A percentile compares a stretch with the other conserved stretches of the same genome.
phyloP scores from a whole-genome alignment of 2,329 filamentous ascomycete species.

The Zasmidium angulare region DNA sequence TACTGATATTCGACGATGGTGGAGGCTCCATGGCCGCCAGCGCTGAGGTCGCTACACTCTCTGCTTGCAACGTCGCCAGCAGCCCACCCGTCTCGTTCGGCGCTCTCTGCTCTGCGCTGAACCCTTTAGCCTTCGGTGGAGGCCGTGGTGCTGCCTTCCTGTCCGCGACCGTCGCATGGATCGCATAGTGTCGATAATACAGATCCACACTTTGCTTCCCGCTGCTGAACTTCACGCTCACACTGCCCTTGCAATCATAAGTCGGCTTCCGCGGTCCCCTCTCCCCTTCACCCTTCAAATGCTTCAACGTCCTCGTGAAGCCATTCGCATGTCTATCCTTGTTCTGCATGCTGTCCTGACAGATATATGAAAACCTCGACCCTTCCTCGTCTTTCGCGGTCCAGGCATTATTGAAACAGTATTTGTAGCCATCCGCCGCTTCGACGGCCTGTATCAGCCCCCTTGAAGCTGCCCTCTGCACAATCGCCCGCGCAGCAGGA shows the following conservation, averaged over 20 bases:
- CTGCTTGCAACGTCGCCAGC: conserved; percentile 17
- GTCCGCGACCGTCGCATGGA: conserved; percentile 49
- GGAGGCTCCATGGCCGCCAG: conserved; percentile 10
- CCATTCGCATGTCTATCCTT: conserved; percentile 50
- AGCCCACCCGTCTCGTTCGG: conserved; percentile 17
- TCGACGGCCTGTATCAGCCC: conserved; percentile 46
- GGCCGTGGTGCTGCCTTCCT: conserved; percentile 40
- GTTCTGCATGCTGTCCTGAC: conserved; percentile 52
- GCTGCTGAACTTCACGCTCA: conserved; percentile 50
- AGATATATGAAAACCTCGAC: conserved; percentile 50
- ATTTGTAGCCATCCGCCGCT: conserved; percentile 47
- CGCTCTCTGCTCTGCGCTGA: background rate
- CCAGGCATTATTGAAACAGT: conserved; percentile 53
- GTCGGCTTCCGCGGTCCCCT: conserved; percentile 42
- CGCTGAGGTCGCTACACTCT: conserved; percentile 13
- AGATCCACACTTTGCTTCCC: conserved; percentile 44
- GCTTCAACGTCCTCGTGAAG: conserved; percentile 30
- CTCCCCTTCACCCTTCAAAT: conserved; percentile 25
- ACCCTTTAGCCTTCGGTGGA: conserved; percentile 1
- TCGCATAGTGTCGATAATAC: conserved; percentile 47
- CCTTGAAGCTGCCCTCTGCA: conserved; percentile 49
- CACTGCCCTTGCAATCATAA: conserved; percentile 50
- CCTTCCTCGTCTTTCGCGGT: conserved; percentile 47
- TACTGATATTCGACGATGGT: conserved; percentile 11
- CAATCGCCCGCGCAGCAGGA: conserved; percentile 43